phyloP scores from a whole-genome alignment of 129 eudicot species.

The Calendula officinalis region DNA sequence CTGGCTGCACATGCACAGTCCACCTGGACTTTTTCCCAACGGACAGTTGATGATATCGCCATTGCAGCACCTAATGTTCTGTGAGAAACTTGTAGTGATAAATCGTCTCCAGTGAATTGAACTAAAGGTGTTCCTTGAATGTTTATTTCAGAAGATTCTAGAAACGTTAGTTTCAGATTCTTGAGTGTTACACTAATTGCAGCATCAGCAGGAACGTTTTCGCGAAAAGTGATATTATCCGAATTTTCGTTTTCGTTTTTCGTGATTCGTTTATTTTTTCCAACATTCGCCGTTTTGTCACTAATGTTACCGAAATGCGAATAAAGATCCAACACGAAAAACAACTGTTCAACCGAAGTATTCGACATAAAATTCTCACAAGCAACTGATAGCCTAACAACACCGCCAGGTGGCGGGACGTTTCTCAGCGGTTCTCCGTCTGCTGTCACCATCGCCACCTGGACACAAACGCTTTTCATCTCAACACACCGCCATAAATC shows the following conservation, averaged over 20 bases:
- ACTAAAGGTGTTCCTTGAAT: slow-evolving; percentile 58
- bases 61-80: slow-evolving; percentile 90
- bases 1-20: slow-evolving; percentile 66
- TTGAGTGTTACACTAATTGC: slow-evolving; percentile 53
- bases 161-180: slow-evolving; percentile 59
- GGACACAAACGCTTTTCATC: slow-evolving; percentile 53
- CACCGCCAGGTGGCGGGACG: slow-evolving; percentile 83
- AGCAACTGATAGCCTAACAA: slow-evolving; percentile 72
- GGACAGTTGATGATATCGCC: slow-evolving; percentile 65
- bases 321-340: slow-evolving; percentile 72
- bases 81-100: slow-evolving; percentile 59
- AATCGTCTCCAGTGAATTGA: slow-evolving; percentile 61
- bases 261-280: slow-evolving; percentile 33
- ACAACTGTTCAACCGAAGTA: slow-evolving; percentile 81
- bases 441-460: slow-evolving; percentile 92
- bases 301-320: slow-evolving; percentile 57
- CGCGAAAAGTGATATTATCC: slow-evolving; percentile 34
- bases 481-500: slow-evolving; percentile 76
- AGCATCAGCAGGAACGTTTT: slow-evolving; percentile 79
- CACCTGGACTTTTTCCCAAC: slow-evolving; percentile 67
- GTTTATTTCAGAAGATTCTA: slow-evolving; percentile 51
- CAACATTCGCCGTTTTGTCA: slow-evolving; percentile 51
- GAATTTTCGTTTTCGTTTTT: slow-evolving; percentile 27
- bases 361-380: slow-evolving; percentile 69
- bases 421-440: slow-evolving; percentile 63